Evolutionary conservation across 345 rosid genomes (phyloP), one percentile per base, ranked within the genome.

Genomic region (Sonneratia alba): DNA sequence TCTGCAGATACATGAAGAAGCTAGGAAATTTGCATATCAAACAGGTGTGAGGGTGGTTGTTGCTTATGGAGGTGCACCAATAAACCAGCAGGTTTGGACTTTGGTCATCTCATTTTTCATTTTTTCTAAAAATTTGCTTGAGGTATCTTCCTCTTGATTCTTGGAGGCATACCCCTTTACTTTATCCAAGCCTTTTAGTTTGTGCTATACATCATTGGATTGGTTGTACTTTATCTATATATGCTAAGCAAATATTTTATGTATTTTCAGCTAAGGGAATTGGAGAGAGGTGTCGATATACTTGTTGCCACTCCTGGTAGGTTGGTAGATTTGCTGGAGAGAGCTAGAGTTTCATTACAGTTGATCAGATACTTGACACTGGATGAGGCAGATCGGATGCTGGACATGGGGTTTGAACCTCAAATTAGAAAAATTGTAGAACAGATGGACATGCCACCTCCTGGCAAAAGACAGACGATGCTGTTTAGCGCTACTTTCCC

Each of bases 391-490:
- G 99, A 95, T 82, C 86, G 99, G 68, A 95, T 95, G 99, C 81
- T 95, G 71, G 99, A 95, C 77, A 95, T 95, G 99, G 99, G 99
- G 73, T 95, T 95, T 86, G 99, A 95, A 83, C 99, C 99, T 14
- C 99, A 95, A 75, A 95, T 95, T 65, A 85, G 99, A 71, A 95
- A 95, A 77, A 95, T 95, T 72, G 99, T 95, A 5, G 93, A 94
- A 75, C 91, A 94, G 77, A 90, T 85, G 91, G 99, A 95, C 76
- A 95, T 95, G 99, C 97, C 99, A 59, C 91, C 84, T 13, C 84
- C 89, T 21, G 97, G 98, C 56, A 81, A 70, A 38, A 84, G 98
- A 77, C 98, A 94, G 79, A 94, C 98, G 32, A 85, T 94, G 90
- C 84, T 94, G 76, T 94, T 94, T 77, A 94, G 98, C 79, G 98